These are phyloP conservation scores for Chlamydomonas sp. DNA, from an alignment of 139 green algal genomes.

Conservation along the genomic window DNA sequence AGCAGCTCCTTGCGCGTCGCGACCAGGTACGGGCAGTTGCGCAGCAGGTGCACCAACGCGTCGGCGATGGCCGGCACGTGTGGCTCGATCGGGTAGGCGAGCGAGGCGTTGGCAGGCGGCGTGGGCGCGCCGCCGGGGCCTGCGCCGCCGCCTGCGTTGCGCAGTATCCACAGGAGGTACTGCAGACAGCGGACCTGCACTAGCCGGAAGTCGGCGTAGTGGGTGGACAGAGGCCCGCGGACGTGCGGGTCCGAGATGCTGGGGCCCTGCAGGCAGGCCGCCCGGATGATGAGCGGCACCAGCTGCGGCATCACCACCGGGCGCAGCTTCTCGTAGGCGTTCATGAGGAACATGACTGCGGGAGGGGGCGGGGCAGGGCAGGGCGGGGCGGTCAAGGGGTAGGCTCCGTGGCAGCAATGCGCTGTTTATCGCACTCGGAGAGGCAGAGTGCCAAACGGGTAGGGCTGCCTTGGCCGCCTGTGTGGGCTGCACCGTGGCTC, in stretches of 20 bases:
- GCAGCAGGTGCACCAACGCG: constrained; percentile 59
- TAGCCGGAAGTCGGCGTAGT: constrained; percentile 38
- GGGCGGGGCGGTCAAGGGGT: not conserved
- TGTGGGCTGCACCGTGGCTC: no score
- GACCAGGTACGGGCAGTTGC: constrained; percentile 41
- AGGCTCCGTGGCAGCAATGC: not conserved
- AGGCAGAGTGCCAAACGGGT: no score
- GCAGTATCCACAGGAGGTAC: constrained; percentile 18
- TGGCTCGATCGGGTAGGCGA: constrained; percentile 34
- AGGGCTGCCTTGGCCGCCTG: no score
- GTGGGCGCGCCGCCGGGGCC: not conserved
- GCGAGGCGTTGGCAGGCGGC: not conserved
- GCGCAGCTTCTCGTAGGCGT: constrained; percentile 72
- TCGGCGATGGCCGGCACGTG: constrained; percentile 24
- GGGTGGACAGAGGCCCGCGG: constrained; percentile 39
- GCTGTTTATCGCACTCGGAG: no score
- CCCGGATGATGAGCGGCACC: constrained; percentile 71
- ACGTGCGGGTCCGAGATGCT: constrained; percentile 21
- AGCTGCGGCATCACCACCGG: constrained; percentile 55
- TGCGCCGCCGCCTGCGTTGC: not conserved
- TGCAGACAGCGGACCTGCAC: constrained; percentile 36
- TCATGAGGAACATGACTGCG: constrained; percentile 86
- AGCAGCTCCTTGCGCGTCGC: constrained; percentile 79
- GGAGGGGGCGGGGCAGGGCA: not conserved
- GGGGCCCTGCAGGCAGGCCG: constrained; percentile 57